These are phyloP conservation scores for Leccinum fallax DNA, from an alignment of 1,284 basidiomycete species.

Conservation along the genomic window DNA sequence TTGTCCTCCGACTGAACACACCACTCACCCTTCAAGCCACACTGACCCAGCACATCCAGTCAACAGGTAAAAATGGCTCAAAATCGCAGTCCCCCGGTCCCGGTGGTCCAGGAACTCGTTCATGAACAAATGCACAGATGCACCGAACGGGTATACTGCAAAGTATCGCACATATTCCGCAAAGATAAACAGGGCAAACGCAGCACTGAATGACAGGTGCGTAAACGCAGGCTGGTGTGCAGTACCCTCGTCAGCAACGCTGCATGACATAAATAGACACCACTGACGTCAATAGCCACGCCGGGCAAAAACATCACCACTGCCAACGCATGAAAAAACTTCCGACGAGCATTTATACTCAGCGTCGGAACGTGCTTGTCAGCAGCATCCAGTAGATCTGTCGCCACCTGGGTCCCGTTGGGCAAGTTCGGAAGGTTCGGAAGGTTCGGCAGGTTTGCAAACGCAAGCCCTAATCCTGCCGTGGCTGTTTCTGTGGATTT, in stretches of 20 bases:
- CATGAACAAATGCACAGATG: slow-evolving; percentile 93
- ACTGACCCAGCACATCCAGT: slow-evolving; percentile 92
- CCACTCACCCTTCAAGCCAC: slow-evolving; percentile 90
- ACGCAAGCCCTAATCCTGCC: slow-evolving; percentile 45
- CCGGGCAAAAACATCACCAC: slow-evolving; percentile 97
- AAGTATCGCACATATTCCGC: slow-evolving; percentile 97
- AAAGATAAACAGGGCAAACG: slow-evolving; percentile 94
- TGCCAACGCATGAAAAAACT: slow-evolving; percentile 96
- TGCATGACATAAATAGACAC: slow-evolving; percentile 14
- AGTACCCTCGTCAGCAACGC: slow-evolving; percentile 21
- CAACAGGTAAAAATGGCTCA: slow-evolving; percentile 96
- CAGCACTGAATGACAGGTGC: slow-evolving; percentile 91
- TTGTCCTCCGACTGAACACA: neutral
- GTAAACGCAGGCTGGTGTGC: slow-evolving; percentile 86
- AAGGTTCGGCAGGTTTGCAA: slow-evolving; percentile 55
- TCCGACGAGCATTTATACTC: slow-evolving; percentile 91
- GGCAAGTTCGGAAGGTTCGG: slow-evolving; percentile 53
- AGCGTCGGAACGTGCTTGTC: slow-evolving; percentile 89
- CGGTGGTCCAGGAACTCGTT: slow-evolving; percentile 96
- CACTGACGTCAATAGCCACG: slow-evolving; percentile 86
- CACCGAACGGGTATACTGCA: slow-evolving; percentile 96
- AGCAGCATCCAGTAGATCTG: slow-evolving; percentile 82
- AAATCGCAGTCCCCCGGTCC: slow-evolving; percentile 94
- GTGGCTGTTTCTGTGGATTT: slow-evolving; percentile 17
- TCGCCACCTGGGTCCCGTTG: slow-evolving; percentile 67